These are phyloP conservation scores for Heterobasidion annosum DNA, from an alignment of 1,284 basidiomycete genomes.

Conservation along the genomic window DNA sequence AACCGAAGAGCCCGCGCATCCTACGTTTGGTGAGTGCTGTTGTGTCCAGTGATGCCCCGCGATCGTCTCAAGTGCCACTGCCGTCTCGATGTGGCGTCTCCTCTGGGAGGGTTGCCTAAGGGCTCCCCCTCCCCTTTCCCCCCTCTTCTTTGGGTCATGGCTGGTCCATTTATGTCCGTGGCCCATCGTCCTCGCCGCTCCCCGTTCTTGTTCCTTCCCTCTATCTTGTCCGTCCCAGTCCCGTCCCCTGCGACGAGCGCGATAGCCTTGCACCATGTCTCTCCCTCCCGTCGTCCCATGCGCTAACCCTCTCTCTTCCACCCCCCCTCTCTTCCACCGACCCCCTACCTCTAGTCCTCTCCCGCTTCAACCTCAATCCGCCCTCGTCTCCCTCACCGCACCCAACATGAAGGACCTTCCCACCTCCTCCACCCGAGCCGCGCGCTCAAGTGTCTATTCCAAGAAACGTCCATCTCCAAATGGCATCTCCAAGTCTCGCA, in stretches of 20 bases:
- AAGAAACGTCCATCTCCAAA: conserved; percentile 77
- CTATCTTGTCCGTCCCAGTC: conserved; percentile 3
- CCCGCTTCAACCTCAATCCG: conserved; percentile 33
- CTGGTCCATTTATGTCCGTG: not conserved
- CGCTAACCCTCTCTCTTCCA: conserved; percentile 10
- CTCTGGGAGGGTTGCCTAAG: not conserved
- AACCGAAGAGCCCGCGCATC: not conserved
- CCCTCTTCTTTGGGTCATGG: not conserved
- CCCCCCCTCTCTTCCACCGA: conserved; percentile 18
- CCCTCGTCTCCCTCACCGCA: conserved; percentile 24
- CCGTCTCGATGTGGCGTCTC: too few relatives aligned
- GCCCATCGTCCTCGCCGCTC: not conserved
- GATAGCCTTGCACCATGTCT: not conserved
- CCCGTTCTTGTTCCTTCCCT: not conserved
- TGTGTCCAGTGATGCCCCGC: not conserved
- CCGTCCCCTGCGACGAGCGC: not conserved
- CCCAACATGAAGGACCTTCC: conserved; percentile 70
- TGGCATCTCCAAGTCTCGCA: conserved; percentile 60
- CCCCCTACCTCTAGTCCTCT: conserved; percentile 19
- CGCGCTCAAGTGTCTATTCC: conserved; percentile 57
- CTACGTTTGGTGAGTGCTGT: not conserved
- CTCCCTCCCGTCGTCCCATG: conserved; percentile 13
- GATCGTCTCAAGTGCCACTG: not conserved
- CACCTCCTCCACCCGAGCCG: conserved; percentile 46
- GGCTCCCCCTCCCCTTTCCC: too few relatives aligned